Conservation (phyloP, 2,329 filamentous ascomycete species). For the Didymella keratinophila region DNA sequence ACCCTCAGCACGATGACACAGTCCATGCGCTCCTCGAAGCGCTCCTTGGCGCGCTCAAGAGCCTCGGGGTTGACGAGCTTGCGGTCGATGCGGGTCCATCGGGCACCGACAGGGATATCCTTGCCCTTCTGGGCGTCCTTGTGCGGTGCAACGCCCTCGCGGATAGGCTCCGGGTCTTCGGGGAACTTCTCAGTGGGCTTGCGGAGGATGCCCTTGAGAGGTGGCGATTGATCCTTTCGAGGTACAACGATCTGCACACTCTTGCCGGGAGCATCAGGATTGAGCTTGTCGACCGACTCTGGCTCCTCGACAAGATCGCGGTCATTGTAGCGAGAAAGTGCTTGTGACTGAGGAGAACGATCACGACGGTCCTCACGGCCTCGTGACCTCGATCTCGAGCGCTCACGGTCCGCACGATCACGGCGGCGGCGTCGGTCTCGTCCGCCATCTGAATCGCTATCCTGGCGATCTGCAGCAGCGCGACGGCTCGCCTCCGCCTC, state of each 20-base stretch:
- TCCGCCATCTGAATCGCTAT: conserved; percentile 45
- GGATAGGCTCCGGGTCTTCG: conserved; percentile 80
- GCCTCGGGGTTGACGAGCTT: conserved; percentile 90
- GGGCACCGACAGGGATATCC: conserved; percentile 75
- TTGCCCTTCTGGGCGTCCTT: conserved; percentile 80
- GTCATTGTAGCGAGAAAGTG: conserved; percentile 39
- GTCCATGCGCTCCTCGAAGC: conserved; percentile 90
- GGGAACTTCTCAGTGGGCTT: conserved; percentile 83
- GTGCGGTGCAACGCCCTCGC: conserved; percentile 91
- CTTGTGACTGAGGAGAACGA: conserved; percentile 34
- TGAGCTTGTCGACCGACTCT: conserved; percentile 35
- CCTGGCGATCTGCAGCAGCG: conserved; percentile 37
- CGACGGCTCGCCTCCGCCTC: conserved; percentile 52
- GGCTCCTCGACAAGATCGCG: conserved; percentile 46
- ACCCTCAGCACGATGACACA: conserved; percentile 93
- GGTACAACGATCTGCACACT: conserved; percentile 72
- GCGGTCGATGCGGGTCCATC: conserved; percentile 93
- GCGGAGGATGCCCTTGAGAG: conserved; percentile 80
- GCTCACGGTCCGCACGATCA: conserved; percentile 41
- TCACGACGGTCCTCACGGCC: conserved; percentile 39
- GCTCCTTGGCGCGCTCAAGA: conserved; percentile 83
- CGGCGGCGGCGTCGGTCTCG: conserved; percentile 45
- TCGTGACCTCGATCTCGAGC: conserved; percentile 29
- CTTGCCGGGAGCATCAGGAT: conserved; percentile 40
- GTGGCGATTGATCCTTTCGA: conserved; percentile 72